Percentiles rank a stretch among this genome's conserved stretches.
Evolutionary conservation across 192 early-diverging fungal species (phyloP).

Genomic region (Anaeromyces robustus): DNA sequence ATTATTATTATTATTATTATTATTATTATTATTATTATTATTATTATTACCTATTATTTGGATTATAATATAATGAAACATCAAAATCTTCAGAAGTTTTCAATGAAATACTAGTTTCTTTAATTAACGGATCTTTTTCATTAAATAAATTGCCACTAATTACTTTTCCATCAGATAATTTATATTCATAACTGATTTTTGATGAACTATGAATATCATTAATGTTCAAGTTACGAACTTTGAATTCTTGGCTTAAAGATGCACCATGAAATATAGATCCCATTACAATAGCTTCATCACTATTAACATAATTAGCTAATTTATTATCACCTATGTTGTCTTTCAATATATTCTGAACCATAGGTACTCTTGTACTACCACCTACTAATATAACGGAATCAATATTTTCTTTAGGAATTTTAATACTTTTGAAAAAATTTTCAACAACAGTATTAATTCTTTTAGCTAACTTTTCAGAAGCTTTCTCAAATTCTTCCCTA

Average conservation of each 20-base stretch:
- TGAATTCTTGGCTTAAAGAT: conserved; percentile 68
- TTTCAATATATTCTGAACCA: conserved; percentile 56
- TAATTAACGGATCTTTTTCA: background rate
- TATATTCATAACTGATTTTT: background rate
- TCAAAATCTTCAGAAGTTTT: background rate
- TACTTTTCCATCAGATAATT: background rate
- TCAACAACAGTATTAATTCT: conserved; percentile 62
- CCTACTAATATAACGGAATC: conserved; percentile 87
- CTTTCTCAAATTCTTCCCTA: conserved; percentile 56
- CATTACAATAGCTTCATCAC: conserved; percentile 87
- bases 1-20: too few relatives aligned
- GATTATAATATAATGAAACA: background rate
- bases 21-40: too few relatives aligned
- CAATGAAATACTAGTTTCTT: background rate
- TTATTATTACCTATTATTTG: background rate
- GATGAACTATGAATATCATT: background rate
- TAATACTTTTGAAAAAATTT: conserved; percentile 46
- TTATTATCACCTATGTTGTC: conserved; percentile 59
- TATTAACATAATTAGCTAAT: conserved; percentile 87
- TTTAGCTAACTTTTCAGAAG: conserved; percentile 41
- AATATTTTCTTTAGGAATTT: conserved; percentile 40
- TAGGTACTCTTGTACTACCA: conserved; percentile 76
- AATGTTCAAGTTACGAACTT: conserved; percentile 22
- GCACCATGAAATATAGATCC: conserved; percentile 68
- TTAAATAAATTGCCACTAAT: background rate